These are phyloP conservation scores for Apophysomyces variabilis DNA, from an alignment of 371 early-diverging fungal genomes.

Conservation along the genomic window DNA sequence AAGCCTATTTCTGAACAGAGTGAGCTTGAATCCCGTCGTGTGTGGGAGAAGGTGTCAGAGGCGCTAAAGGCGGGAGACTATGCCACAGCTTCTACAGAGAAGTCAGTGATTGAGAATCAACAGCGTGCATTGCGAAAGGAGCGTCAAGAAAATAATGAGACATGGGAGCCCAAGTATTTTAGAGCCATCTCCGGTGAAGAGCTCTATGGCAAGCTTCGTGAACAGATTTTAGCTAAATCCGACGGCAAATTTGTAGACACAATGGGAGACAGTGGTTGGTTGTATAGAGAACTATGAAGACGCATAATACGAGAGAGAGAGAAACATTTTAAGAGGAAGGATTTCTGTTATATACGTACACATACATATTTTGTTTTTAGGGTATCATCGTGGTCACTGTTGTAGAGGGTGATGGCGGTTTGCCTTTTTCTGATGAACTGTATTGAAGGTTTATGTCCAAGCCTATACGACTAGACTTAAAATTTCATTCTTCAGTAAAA, in stretches of 20 bases:
- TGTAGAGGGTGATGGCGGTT: too few species aligned
- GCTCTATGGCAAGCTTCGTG: constrained; percentile 46
- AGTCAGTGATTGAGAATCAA: constrained; percentile 73
- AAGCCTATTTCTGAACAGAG: constrained; percentile 63
- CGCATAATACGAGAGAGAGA: not conserved
- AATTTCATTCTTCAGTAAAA: too few species aligned
- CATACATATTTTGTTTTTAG: too few species aligned
- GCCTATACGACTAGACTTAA: too few species aligned
- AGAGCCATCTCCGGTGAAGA: constrained; percentile 50
- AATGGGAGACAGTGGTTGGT: constrained; percentile 52
- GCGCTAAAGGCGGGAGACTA: constrained; percentile 72
- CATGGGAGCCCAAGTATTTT: constrained; percentile 65
- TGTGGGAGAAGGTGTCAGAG: constrained; percentile 76
- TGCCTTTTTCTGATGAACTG: too few species aligned
- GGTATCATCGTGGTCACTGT: too few species aligned
- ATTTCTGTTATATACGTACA: too few species aligned
- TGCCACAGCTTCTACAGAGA: constrained; percentile 69
- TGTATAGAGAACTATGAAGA: constrained; percentile 25
- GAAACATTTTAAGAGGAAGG: too few species aligned
- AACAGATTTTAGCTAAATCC: constrained; percentile 44
- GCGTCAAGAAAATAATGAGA: constrained; percentile 60
- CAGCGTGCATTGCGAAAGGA: constrained; percentile 74
- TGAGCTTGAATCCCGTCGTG: constrained; percentile 70
- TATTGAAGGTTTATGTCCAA: too few species aligned
- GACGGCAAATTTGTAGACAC: constrained; percentile 55